These are phyloP conservation scores for Lactarius indigo DNA, from an alignment of 768 basidiomycete genomes.

Conservation along the genomic window DNA sequence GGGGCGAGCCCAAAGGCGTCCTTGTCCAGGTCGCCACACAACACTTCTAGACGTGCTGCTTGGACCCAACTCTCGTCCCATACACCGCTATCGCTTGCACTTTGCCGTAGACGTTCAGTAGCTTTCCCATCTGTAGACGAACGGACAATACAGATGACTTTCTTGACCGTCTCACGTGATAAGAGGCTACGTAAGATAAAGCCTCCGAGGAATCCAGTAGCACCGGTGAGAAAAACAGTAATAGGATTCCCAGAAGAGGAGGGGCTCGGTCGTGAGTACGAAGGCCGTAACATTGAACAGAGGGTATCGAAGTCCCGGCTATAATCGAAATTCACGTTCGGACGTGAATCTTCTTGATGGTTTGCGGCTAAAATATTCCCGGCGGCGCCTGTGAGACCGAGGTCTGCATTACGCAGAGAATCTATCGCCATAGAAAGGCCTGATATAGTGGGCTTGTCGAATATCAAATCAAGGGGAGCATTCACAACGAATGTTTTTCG, in stretches of 20 bases:
- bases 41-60: constrained; percentile 66
- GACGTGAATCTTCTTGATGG: neutral
- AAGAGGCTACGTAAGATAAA: constrained; percentile 86
- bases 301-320: constrained; percentile 72
- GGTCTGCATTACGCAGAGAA: constrained; percentile 67
- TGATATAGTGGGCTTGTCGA: constrained; percentile 82
- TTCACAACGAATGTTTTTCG: constrained; percentile 88
- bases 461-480: constrained; percentile 88
- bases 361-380: constrained; percentile 2
- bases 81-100: constrained; percentile 71
- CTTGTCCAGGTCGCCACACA: constrained; percentile 78
- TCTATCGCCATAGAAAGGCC: constrained; percentile 79
- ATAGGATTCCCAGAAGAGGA: constrained; percentile 52
- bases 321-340: constrained; percentile 33
- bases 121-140: constrained; percentile 61
- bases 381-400: constrained; percentile 56
- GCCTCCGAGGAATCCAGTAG: constrained; percentile 94
- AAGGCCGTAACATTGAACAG: constrained; percentile 49
- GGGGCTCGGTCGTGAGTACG: constrained; percentile 59
- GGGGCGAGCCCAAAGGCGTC: constrained; percentile 69
- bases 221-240: constrained; percentile 93
- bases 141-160: constrained; percentile 92
- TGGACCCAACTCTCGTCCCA: constrained; percentile 86
- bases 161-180: constrained; percentile 59
- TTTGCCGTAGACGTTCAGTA: constrained; percentile 64